Conservation (phyloP, 345 rosid species). For the Hibiscus mutabilis region DNA sequence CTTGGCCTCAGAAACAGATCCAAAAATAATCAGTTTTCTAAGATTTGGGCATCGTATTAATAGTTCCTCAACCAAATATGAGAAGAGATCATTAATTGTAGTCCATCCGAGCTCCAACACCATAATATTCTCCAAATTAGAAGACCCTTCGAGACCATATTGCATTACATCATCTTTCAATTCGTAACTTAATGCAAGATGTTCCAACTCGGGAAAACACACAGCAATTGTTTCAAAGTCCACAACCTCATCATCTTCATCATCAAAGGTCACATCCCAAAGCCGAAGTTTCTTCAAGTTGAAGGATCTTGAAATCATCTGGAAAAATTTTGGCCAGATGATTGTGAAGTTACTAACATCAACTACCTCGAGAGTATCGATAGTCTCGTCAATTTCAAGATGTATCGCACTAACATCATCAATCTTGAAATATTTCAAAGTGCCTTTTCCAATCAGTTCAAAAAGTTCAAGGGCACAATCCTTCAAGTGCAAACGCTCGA, state of each 20-base stretch:
- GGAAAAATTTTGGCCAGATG: conserved; percentile 67
- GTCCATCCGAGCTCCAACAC: conserved; percentile 84
- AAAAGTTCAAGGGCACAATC: conserved; percentile 66
- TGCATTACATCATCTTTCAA: conserved; percentile 51
- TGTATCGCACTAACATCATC: conserved; percentile 65
- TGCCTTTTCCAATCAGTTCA: conserved; percentile 73
- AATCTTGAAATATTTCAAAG: conserved; percentile 67
- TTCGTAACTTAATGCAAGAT: conserved; percentile 72
- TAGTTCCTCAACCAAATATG: conserved; percentile 58
- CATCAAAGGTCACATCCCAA: conserved; percentile 72
- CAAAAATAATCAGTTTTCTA: conserved; percentile 56
- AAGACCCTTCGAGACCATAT: conserved; percentile 53
- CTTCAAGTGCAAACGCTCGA: conserved; percentile 70
- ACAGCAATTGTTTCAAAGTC: conserved; percentile 65
- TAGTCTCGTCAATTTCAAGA: conserved; percentile 64
- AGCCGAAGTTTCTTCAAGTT: conserved; percentile 66
- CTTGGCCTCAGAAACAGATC: conserved; percentile 65
- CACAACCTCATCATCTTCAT: conserved; percentile 51
- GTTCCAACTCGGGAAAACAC: conserved; percentile 59
- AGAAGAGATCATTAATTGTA: conserved; percentile 49
- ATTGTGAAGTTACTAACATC: conserved; percentile 72
- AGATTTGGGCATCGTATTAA: conserved; percentile 62
- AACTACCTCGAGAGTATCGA: conserved; percentile 57
- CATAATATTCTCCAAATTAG: conserved; percentile 46
- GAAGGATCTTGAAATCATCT: conserved; percentile 67